Conservation (phyloP, 352 stramenopile genomes). For the Thraustochytrium sp. region DNA sequence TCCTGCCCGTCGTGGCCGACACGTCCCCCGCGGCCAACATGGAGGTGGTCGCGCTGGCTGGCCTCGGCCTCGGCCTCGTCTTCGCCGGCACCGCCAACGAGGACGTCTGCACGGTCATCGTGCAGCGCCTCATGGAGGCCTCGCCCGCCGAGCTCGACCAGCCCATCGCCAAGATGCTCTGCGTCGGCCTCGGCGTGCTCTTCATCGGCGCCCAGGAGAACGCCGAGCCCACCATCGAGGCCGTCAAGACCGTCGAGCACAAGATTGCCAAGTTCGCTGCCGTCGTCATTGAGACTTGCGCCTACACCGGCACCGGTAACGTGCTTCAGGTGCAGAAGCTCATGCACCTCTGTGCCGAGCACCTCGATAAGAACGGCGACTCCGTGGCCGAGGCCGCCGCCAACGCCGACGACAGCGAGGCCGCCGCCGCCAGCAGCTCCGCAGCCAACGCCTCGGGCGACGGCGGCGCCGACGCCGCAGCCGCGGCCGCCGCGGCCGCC, state of each 20-base stretch:
- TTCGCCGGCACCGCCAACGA: slow-evolving; percentile 96
- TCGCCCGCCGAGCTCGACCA: slow-evolving; percentile 93
- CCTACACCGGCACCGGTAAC: slow-evolving; percentile 96
- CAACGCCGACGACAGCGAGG: not conserved
- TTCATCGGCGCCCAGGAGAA: slow-evolving; percentile 94
- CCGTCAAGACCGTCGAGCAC: slow-evolving; percentile 95
- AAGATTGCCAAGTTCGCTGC: slow-evolving; percentile 91
- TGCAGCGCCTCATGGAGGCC: slow-evolving; percentile 96
- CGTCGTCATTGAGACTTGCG: slow-evolving; percentile 94
- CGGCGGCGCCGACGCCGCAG: slow-evolving; percentile 46
- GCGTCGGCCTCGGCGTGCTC: slow-evolving; percentile 90
- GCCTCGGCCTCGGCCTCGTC: slow-evolving; percentile 92
- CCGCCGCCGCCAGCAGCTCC: not conserved
- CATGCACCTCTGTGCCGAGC: slow-evolving; percentile 93
- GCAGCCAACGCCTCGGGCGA: not conserved
- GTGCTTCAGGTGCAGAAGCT: slow-evolving; percentile 97
- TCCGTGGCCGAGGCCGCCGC: slow-evolving; percentile 56
- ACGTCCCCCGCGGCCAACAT: slow-evolving; percentile 70
- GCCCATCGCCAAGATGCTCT: slow-evolving; percentile 90
- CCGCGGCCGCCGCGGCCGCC: slow-evolving; percentile 54
- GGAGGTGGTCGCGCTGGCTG: slow-evolving; percentile 75
- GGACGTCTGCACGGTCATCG: slow-evolving; percentile 87
- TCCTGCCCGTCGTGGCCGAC: slow-evolving; percentile 81
- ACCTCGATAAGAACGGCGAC: slow-evolving; percentile 75
- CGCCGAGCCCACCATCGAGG: slow-evolving; percentile 97